Evolutionary conservation across 208 protist species (phyloP), one percentile per base, ranked within the genome.

Genomic region (Acanthamoeba lenticulata): DNA sequence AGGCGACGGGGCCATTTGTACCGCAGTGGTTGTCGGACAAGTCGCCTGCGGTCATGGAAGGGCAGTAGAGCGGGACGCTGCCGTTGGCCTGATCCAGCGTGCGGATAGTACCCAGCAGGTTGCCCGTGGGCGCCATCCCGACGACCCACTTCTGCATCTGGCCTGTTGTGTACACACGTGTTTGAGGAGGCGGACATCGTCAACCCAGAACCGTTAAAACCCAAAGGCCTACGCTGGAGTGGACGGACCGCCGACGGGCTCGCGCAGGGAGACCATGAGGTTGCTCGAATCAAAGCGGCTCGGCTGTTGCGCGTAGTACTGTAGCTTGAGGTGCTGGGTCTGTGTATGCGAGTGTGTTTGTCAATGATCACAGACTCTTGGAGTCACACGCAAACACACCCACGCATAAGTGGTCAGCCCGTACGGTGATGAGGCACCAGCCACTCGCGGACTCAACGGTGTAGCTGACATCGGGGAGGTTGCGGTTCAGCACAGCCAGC

Each of bases 401-500:
- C 9, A 57, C 9, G 49, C 49, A 57, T 57, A 57, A 57, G 19
- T 57, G n/a, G n/a, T n/a, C 11, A 13, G 34, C 1, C 29, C 36
- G 74, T 55, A 85, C 74, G 27, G 21, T 45, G 74, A 85, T 85
- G 29, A 85, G 27, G 36, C 74, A 85, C 74, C 74, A 85, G 1
- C 74, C 74, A 32, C 44, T 29, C 42, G 47, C 3, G 40, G n/a
- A 38, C 4, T 36, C 44, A 5, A 85, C 74, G 27, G 47, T 19
- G 36, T 85, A 40, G n/a, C 29, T 42, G 17, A 85, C 74, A 0
- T 19, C 44, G 1, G 74, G 74, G 27, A 85, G 42, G 42, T 85
- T 85, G 42, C 74, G 74, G 44, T 85, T 85, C 27, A 85, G 74
- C 44, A 85, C 74, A 13, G 74, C 74, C 42, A 85, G 38, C 1